Evolutionary conservation across 2,329 filamentous ascomycete species (phyloP).

Genomic region (Colletotrichum filicis): DNA sequence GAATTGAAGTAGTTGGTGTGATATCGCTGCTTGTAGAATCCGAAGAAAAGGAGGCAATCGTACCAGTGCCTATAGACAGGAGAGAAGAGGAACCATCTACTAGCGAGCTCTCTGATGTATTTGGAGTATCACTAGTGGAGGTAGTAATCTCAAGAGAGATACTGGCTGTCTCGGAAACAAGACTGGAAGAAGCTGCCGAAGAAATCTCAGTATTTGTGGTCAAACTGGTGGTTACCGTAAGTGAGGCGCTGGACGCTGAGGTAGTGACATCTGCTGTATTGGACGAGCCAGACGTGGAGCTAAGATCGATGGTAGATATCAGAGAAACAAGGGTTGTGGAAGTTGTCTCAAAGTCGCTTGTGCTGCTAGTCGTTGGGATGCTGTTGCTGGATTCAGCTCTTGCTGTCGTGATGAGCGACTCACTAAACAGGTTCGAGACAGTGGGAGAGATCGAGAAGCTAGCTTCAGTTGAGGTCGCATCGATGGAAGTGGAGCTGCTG

Average conservation of each 20-base stretch:
- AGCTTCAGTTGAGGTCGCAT: background rate
- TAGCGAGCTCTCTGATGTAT: background rate
- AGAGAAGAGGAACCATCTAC: background rate
- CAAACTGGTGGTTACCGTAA: background rate
- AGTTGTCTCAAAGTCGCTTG: background rate
- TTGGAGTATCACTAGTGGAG: background rate
- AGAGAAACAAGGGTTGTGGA: background rate
- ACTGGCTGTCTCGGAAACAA: background rate
- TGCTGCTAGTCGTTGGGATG: background rate
- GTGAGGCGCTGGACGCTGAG: background rate
- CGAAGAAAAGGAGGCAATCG: background rate
- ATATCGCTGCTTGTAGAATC: background rate
- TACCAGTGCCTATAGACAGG: background rate
- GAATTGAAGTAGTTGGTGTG: background rate
- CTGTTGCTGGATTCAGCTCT: background rate
- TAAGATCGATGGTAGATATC: background rate
- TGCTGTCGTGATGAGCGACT: background rate
- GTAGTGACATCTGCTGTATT: background rate
- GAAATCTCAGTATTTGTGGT: background rate
- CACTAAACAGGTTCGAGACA: background rate
- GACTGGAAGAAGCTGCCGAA: background rate
- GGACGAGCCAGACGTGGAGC: too few species aligned
- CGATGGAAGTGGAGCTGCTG: background rate
- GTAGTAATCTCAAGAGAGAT: background rate
- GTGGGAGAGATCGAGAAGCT: background rate